Evolutionary conservation across 495 filamentous ascomycete genomes (phyloP).

Genomic region (Durotheca rogersii): DNA sequence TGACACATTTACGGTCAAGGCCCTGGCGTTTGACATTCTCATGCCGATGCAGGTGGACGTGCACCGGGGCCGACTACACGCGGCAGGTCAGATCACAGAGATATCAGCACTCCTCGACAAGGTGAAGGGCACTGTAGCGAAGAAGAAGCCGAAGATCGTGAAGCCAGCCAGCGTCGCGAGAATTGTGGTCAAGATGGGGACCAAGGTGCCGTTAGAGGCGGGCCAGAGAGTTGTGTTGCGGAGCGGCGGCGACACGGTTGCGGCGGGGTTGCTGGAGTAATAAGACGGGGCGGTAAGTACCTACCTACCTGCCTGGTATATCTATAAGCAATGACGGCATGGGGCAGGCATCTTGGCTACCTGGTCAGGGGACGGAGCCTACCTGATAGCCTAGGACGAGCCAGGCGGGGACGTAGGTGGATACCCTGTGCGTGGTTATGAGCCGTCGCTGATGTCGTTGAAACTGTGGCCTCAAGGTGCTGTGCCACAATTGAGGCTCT

Average conservation of each 20-base stretch:
- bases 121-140: slow-evolving; percentile 61
- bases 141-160: slow-evolving; percentile 83
- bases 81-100: slow-evolving; percentile 68
- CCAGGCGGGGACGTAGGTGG: not conserved
- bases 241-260: slow-evolving; percentile 76
- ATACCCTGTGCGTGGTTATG: not conserved
- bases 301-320: too few species aligned
- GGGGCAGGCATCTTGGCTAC: too few species aligned
- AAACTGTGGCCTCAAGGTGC: not conserved
- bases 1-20: slow-evolving; percentile 73
- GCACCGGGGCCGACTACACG: slow-evolving; percentile 79
- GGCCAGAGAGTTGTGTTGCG: slow-evolving; percentile 79
- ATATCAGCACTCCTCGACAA: slow-evolving; percentile 77
- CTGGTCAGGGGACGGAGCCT: too few species aligned
- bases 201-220: slow-evolving; percentile 74
- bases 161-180: slow-evolving; percentile 68
- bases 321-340: too few species aligned
- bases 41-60: slow-evolving; percentile 88
- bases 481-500: slow-evolving; percentile 16
- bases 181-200: slow-evolving; percentile 68
- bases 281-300: not conserved
- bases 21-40: slow-evolving; percentile 84
- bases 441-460: not conserved
- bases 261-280: slow-evolving; percentile 79
- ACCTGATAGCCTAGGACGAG: too few species aligned